Evolutionary conservation across 306 rosid species (phyloP), one percentile per base, ranked within the genome.

Genomic region (Inga leiocalycina): DNA sequence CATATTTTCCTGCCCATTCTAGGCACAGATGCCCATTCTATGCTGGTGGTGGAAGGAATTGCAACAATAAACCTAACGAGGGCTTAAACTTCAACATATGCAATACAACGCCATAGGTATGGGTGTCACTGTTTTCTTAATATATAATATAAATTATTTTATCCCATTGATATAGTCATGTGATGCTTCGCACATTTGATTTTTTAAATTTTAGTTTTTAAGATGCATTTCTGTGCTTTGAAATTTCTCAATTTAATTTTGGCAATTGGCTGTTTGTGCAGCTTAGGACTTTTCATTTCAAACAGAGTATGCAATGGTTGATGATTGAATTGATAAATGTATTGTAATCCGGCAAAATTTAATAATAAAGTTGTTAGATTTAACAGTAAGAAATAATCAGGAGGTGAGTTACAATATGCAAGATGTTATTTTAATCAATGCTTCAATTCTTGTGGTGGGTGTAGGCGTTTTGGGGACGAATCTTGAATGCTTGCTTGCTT

Each of bases 61-160:
- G 56, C 80, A 84, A 76, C 86, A 76, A 72, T 59, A 92, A 87
- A 85, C 69, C 88, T 35, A 84, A 83, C 82, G 91, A 88, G 80
- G 87, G 87, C 24, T 81, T 92, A 71, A 91, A 92, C 88, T 91
- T 93, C 87, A 87, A 81, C 82, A 77, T 91, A 81, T 93, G 93
- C 88, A 90, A 88, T 76, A 91, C 84, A 56, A 64, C 92, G 74
- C 93, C 89, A 75, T 90, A 90, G 90, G 98, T 92, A 84, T 52
- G 79, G 32, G 52, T 77, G 80, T 72, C 45, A 35, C 30, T 70
- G 64, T 57, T 37, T 27, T 17, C 64, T 56, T n/a, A 19, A 0
- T 6, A n/a, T 20, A 2, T 56, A 14, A n/a, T 56, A 2, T 56
- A 8, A 56, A n/a, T 80, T 64, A 56, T 71, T 43, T 32, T 15